Conservation (phyloP, 179 eudicot genomes). For the Camellia oleifera region DNA sequence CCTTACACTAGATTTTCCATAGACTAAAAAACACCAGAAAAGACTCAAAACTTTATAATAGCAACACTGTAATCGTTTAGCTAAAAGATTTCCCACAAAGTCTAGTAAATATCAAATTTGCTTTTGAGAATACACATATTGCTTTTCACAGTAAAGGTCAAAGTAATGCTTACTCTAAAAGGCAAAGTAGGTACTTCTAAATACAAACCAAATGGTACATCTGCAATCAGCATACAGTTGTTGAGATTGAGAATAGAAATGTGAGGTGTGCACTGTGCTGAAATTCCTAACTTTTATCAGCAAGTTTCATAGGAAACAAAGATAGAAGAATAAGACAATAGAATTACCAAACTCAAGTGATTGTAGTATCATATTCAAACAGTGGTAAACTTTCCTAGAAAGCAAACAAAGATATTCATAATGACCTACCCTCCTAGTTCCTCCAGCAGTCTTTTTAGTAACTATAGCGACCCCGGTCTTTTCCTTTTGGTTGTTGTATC, state of each 20-base stretch:
- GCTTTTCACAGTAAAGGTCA: not conserved
- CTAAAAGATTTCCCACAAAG: not conserved
- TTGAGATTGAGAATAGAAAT: not conserved
- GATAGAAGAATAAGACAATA: not conserved
- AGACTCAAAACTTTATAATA: not conserved
- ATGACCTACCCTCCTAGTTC: slow-evolving; percentile 36
- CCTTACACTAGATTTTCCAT: not conserved
- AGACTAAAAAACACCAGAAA: not conserved
- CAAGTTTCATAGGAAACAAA: not conserved
- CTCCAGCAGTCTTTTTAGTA: slow-evolving; percentile 23
- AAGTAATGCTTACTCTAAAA: not conserved
- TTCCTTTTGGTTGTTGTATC: too few species aligned
- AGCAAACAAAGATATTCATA: not conserved
- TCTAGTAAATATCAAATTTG: not conserved
- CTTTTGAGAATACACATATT: not conserved
- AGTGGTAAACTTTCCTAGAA: not conserved
- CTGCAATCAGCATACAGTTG: not conserved
- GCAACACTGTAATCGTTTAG: not conserved
- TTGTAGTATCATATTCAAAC: not conserved
- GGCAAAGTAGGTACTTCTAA: not conserved
- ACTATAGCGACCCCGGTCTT: not conserved
- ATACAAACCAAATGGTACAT: not conserved
- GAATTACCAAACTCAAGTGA: not conserved
- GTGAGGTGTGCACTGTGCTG: not conserved
- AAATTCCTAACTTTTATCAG: not conserved